Percentiles rank a stretch among this genome's conserved stretches.
These are phyloP conservation scores for Mycena capillaripes DNA, from an alignment of 768 basidiomycete genomes.

Conservation along the genomic window DNA sequence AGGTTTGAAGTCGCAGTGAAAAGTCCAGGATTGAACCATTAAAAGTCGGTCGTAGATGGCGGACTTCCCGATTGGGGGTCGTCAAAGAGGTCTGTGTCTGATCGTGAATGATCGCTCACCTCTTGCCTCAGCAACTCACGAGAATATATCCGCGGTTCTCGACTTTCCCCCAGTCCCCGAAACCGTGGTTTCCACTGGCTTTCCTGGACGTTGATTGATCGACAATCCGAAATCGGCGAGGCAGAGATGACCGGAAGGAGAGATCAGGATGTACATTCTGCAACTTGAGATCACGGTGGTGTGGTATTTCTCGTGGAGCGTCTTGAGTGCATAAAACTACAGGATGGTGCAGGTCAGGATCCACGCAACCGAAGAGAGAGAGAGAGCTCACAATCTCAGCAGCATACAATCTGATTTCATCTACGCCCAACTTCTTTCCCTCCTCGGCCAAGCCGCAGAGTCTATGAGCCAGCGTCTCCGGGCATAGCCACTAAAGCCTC, in stretches of 20 bases:
- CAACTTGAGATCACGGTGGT: conserved; percentile 38
- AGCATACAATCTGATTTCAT: conserved; percentile 10
- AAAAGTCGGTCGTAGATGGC: no score
- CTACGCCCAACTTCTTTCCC: not conserved
- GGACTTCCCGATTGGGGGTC: no score
- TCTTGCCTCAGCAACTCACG: not conserved
- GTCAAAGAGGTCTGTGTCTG: no score
- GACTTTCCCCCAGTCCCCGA: not conserved
- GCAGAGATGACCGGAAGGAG: conserved; percentile 34
- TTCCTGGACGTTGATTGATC: not conserved
- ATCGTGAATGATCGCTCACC: no score
- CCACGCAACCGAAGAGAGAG: not conserved
- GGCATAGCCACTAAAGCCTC: not conserved
- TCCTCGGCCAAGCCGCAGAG: not conserved
- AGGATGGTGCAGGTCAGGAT: not conserved
- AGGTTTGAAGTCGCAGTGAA: no score
- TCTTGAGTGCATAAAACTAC: conserved; percentile 30
- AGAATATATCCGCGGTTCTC: not conserved
- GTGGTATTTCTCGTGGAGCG: conserved; percentile 23
- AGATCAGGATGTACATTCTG: conserved; percentile 37
- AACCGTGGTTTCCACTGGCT: not conserved
- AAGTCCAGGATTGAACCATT: no score
- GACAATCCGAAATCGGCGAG: conserved; percentile 37
- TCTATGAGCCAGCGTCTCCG: not conserved
- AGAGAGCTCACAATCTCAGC: conserved; percentile 6